Evolutionary conservation across 2,329 filamentous ascomycete species (phyloP), one percentile per base, ranked within the genome.

Genomic region (Talaromyces sp.): DNA sequence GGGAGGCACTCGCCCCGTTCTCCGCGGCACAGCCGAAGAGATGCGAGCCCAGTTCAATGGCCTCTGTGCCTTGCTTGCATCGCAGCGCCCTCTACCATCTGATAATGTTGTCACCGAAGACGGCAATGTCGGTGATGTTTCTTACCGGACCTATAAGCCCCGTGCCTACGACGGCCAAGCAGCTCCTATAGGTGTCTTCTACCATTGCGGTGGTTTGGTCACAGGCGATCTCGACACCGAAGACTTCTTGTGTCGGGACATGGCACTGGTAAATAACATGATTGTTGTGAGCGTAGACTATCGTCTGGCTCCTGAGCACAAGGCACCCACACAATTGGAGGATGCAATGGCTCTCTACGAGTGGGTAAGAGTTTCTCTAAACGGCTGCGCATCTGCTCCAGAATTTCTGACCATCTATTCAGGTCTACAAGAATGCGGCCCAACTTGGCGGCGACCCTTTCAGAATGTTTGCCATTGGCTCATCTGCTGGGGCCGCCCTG

Each of bases 231-330:
- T 81, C 2, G 74, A 75, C 14, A 76, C 74, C 23, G 79, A 81
- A 61, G 77, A 79, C 62, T 56, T 72, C 12, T 73, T 77, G 23
- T 80, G 77, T 62, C 70, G 78, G 8, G 69, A 72, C 63, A 73
- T 81, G 59, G 69, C 71, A 0, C 62, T 68, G 8, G 71, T 77
- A 31, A 62, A 78, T 23, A 70, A 73, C 0, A 70, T 76, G 30
- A 74, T 82, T 0, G 79, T 79, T 16, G 72, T 84, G 7, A 81
- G 80, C 61, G 75, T 83, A 4, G 80, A 82, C 18, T 84, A 85
- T 65, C 74, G 82, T 1, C 75, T 83, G 34, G 82, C 81, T 7
- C 83, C 82, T 0, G 82, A 83, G 61, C 72, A 83, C 64, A 71
- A 73, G 28, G 85, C 84, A 61, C 82, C 83, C 0, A 72, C 70